phyloP scores from a whole-genome alignment of 2,329 filamentous ascomycete genomes.

The Claviceps maximensis region DNA sequence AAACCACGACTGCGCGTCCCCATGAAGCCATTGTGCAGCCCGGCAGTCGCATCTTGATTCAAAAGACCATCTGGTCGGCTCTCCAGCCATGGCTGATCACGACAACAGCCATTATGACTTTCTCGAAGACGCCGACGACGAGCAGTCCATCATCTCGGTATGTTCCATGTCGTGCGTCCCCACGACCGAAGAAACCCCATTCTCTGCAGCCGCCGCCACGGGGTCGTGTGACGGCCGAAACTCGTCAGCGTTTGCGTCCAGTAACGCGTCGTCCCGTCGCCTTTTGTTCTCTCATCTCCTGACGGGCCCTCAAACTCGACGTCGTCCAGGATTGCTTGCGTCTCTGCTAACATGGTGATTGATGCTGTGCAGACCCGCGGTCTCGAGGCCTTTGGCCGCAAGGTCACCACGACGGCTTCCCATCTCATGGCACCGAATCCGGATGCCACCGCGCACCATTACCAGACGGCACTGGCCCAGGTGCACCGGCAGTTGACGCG shows the following conservation, averaged over 20 bases:
- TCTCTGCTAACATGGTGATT: constrained; percentile 6
- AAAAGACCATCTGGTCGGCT: constrained; percentile 2
- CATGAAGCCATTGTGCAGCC: constrained; percentile 5
- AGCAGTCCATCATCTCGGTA: constrained; percentile 33
- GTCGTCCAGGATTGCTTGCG: background rate
- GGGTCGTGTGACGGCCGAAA: background rate
- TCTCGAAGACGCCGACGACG: constrained; percentile 33
- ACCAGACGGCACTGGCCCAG: constrained; percentile 76
- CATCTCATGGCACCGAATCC: constrained; percentile 65
- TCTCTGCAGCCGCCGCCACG: background rate
- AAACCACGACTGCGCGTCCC: background rate
- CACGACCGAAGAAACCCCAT: background rate
- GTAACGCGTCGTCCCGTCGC: background rate
- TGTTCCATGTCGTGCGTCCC: constrained; percentile 2
- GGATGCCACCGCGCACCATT: constrained; percentile 47
- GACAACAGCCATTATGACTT: constrained; percentile 31
- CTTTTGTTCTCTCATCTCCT: background rate
- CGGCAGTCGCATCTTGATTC: background rate
- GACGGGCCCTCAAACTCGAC: background rate
- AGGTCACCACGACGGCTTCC: constrained; percentile 85
- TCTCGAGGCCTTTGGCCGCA: constrained; percentile 83
- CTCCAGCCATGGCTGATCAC: constrained; percentile 26
- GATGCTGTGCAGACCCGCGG: constrained; percentile 54
- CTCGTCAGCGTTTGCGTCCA: background rate
- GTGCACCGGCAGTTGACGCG: constrained; percentile 80